Evolutionary conservation across 1,284 basidiomycete genomes (phyloP).

Genomic region (Malassezia sympodialis): DNA sequence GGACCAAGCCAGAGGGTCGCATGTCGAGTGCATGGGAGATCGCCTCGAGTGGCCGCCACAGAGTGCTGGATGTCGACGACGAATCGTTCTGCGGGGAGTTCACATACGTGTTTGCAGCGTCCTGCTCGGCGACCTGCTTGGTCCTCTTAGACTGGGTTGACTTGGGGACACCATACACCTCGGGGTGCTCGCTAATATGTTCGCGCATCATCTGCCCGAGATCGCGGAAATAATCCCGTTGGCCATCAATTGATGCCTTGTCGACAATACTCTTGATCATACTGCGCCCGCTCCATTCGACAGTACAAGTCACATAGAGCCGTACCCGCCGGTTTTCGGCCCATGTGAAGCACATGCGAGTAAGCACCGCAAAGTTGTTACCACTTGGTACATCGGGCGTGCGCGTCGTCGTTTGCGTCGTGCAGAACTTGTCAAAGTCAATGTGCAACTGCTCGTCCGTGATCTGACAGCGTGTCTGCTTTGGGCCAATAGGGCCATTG

Average conservation of each 20-base stretch:
- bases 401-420: constrained; percentile 74
- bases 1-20: constrained; percentile 4
- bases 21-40: background rate
- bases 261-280: constrained; percentile 96
- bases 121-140: background rate
- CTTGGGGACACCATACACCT: background rate
- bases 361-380: constrained; percentile 82
- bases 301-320: constrained; percentile 76
- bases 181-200: background rate
- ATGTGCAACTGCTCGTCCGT: constrained; percentile 69
- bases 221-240: constrained; percentile 75
- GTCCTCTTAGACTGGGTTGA: background rate
- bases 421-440: constrained; percentile 75
- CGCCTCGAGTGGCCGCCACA: background rate
- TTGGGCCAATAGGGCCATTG: constrained; percentile 76
- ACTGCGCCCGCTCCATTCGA: constrained; percentile 91
- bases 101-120: background rate
- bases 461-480: constrained; percentile 87
- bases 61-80: background rate
- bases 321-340: constrained; percentile 66
- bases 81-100: background rate
- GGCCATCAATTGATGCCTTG: constrained; percentile 81
- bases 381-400: constrained; percentile 93
- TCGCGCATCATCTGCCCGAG: constrained; percentile 64
- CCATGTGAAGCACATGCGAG: constrained; percentile 88